Base-by-base conservation (phyloP, 1,139 yeast species). In the Zygoascus hellenicus region DNA sequence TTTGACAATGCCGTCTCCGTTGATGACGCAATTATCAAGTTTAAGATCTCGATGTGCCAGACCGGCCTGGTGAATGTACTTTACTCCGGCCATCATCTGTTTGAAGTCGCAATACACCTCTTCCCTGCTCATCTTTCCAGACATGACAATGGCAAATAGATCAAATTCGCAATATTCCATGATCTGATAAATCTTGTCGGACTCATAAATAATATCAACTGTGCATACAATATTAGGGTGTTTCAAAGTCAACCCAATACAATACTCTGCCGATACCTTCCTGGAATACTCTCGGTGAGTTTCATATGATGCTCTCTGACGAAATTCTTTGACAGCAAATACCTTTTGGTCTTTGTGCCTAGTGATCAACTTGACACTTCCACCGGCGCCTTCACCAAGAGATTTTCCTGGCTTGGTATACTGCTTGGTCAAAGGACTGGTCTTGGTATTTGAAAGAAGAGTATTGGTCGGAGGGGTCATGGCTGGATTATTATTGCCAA, bases 361-460 rank as follows among this genome's bases (percentile, higher is more conserved):
- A 38, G 76, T 81, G 30, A 88, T 83, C 47, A 90, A 70, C 58
- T 82, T 78, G 32, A 90, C 97, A 2, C 92, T 77, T 4, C 97
- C 97, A 38, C 97, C 97, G 2, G 97, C 97, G 50, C 97, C 97
- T 9, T 95, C 95, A 42, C 97, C 97, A 39, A 90, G 72, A 49
- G 80, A 84, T 59, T 88, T 94, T 43, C 96, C 96, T 46, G 82
- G 78, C 61, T 83, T 85, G 44, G 88, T 80, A 62, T 89, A 90
- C 52, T 90, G 73, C 61, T 84, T 87, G 17, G 85, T 83, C 42
- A 58, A 78, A 1, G 95, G 74, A 9, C 49, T 47, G 29, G 52
- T 47, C 39, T 63, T 53, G 38, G 45, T 43, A 29, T 41, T 41
- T 4, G 43, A 26, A 11, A 41, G 30, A 26, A 41, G 35, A n/a